phyloP scores from a whole-genome alignment of 768 basidiomycete genomes.

The Coprinopsis marcescibilis region DNA sequence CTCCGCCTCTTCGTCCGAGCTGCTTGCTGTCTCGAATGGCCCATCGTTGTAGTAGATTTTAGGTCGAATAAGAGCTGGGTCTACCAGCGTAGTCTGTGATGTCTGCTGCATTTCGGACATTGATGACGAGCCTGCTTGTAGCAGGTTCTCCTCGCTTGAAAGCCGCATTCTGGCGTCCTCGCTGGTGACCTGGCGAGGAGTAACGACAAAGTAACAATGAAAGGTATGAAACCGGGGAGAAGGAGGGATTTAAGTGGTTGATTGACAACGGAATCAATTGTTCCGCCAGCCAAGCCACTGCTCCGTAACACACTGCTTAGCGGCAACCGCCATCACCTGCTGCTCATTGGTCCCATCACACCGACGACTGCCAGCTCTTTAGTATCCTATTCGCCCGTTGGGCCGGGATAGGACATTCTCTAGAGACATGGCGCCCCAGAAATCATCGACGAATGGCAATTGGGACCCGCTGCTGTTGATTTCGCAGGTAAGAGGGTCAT shows the following conservation, averaged over 20 bases:
- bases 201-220: not conserved
- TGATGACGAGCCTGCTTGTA: conserved; percentile 13
- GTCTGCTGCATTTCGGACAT: conserved; percentile 21
- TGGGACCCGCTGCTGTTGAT: conserved; percentile 91
- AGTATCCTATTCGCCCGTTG: not conserved
- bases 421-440: conserved; percentile 31
- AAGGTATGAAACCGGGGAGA: not conserved
- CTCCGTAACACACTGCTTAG: not conserved
- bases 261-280: not conserved
- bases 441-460: conserved; percentile 36
- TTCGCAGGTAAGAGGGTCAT: conserved; percentile 57
- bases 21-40: conserved; percentile 67
- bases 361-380: not conserved
- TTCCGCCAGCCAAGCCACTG: not conserved
- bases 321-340: not conserved
- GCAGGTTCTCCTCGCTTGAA: conserved; percentile 15
- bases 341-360: not conserved
- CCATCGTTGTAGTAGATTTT: conserved; percentile 67
- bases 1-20: conserved; percentile 64
- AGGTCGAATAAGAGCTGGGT: conserved; percentile 20
- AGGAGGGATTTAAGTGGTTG: not conserved
- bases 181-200: too few species aligned
- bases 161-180: conserved; percentile 16
- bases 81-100: conserved; percentile 13
- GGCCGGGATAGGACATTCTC: not conserved